Evolutionary conservation across 2,329 filamentous ascomycete species (phyloP), one percentile per base, ranked within the genome.

Genomic region (Pezicula carpinea): DNA sequence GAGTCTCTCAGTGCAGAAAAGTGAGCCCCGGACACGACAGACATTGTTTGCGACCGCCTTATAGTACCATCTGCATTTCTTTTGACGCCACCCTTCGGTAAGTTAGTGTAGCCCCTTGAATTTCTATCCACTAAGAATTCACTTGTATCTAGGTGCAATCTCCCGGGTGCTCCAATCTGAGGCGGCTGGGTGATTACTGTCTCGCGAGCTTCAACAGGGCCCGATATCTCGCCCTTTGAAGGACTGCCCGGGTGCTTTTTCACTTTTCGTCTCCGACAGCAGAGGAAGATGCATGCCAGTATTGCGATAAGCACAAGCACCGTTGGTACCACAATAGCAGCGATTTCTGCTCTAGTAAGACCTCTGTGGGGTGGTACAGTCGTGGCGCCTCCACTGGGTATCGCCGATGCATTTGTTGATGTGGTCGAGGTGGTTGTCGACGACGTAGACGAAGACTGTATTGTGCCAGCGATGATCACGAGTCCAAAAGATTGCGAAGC

Each of bases 321-420:
- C 22, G 54, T 39, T 13, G 59, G 55, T 22, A 61, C 49, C 7
- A 52, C 42, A 22, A 62, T 58, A 23, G 57, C 60, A 5, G 54
- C 47, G 38, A 61, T 55, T 2, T 43, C 26, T 17, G 48, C 51
- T 35, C 36, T 53, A 39, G 50, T 53, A 13, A 58, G 38, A 6
- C 29, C 44, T 34, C 44, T 44, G 10, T 22, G 49, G 14, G 26
- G 44, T 11, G 7, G 8, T 47, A 33, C 39, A 50, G 46, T 39
- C 46, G 53, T 42, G 49, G 39, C 39, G 23, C 22, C 48, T 29
- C 22, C 32, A 5, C 17, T 34, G 7, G 15, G 17, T 32, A 22
- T 26, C 5, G 21, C 17, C 6, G 35, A 23, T 39, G 34, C 29
- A 19, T 14, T 17, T 32, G n/a, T 6, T 29, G 43, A 17, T 13